Evolutionary conservation across 2,329 filamentous ascomycete species (phyloP).

Genomic region (Paradendryphiella salina): DNA sequence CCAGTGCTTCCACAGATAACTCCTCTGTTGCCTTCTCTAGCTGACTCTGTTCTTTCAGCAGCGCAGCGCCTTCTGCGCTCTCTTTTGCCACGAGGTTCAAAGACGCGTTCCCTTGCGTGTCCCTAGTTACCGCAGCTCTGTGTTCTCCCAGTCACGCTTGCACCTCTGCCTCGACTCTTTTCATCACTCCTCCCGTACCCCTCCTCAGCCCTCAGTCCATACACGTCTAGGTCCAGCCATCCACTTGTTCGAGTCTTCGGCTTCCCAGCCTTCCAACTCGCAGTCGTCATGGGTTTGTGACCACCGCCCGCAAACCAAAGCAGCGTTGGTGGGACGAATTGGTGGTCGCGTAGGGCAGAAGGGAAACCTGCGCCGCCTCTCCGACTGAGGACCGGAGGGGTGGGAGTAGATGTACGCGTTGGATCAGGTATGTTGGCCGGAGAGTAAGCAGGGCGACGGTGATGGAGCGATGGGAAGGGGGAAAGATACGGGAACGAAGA

Average conservation of each 20-base stretch:
- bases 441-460: background rate
- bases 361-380: constrained; percentile 24
- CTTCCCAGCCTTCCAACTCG: constrained; percentile 27
- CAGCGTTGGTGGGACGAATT: constrained; percentile 21
- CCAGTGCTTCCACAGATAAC: too few species aligned
- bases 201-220: constrained; percentile 21
- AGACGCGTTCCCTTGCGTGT: too few species aligned
- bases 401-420: background rate
- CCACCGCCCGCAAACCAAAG: constrained; percentile 35
- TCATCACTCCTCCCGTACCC: background rate
- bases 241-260: constrained; percentile 32
- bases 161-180: too few species aligned
- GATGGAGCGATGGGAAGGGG: too few species aligned
- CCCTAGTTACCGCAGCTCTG: too few species aligned
- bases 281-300: constrained; percentile 15
- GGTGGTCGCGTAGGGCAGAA: constrained; percentile 2
- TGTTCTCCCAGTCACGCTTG: too few species aligned
- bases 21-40: too few species aligned
- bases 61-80: too few species aligned
- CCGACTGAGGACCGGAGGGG: constrained; percentile 7
- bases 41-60: too few species aligned
- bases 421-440: background rate
- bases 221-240: constrained; percentile 30
- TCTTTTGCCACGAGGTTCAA: too few species aligned
- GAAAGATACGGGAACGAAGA: background rate